Evolutionary conservation across 106 monocot genomes (phyloP).

Genomic region (Xerophyta viscosa): DNA sequence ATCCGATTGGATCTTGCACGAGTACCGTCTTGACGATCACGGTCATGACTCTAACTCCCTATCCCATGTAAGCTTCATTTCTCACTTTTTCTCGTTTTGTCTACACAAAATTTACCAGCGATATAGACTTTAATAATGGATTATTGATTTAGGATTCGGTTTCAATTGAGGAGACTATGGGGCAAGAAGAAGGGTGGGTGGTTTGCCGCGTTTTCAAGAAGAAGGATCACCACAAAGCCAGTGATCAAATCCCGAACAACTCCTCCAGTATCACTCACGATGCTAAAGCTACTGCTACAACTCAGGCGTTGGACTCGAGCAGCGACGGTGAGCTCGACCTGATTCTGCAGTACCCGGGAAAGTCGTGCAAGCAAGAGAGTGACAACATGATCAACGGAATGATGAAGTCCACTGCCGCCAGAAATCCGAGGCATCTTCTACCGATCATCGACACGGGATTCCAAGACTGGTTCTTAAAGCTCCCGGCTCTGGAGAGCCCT

Average conservation of each 20-base stretch:
- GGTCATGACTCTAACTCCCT: constrained; percentile 28
- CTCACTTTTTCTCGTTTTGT: not conserved
- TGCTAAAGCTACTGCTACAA: constrained; percentile 19
- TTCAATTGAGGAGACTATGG: constrained; percentile 14
- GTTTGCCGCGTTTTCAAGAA: constrained; percentile 97
- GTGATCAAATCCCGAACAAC: constrained; percentile 26
- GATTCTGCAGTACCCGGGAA: constrained; percentile 46
- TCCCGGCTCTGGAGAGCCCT: constrained; percentile 70
- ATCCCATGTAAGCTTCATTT: constrained; percentile 23
- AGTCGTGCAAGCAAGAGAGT: constrained; percentile 12
- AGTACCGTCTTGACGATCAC: constrained; percentile 80
- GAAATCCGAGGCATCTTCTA: constrained; percentile 10
- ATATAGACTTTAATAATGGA: not conserved
- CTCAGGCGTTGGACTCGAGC: constrained; percentile 17
- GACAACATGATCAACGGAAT: constrained; percentile 8
- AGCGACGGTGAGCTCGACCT: constrained; percentile 65
- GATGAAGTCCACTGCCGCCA: not conserved
- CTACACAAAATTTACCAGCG: not conserved
- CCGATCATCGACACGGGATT: constrained; percentile 28
- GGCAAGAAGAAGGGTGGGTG: constrained; percentile 92
- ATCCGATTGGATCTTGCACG: constrained; percentile 99
- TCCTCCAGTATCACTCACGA: constrained; percentile 22
- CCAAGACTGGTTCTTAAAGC: constrained; percentile 54
- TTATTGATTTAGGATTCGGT: constrained; percentile 3
- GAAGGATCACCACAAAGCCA: constrained; percentile 65